phyloP scores from a whole-genome alignment of 306 rosid genomes.

The Prosopis cineraria region DNA sequence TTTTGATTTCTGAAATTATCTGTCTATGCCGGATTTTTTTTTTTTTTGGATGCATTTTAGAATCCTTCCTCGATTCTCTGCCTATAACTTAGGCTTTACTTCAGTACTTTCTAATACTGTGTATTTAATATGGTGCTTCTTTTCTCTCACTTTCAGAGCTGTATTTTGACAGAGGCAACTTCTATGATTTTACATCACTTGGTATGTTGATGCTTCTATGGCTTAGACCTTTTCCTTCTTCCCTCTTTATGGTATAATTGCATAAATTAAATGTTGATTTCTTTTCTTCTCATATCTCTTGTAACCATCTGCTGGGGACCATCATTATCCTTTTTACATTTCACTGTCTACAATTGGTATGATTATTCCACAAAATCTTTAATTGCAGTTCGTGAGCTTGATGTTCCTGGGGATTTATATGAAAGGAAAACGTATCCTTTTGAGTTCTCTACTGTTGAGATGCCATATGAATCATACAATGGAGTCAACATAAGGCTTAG shows the following conservation, averaged over 20 bases:
- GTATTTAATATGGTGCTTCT: not conserved
- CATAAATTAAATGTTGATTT: not conserved
- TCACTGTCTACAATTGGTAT: conserved; percentile 4
- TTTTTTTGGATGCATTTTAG: not conserved
- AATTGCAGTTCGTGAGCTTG: conserved; percentile 50
- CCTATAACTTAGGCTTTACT: not conserved
- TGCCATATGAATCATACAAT: conserved; percentile 49
- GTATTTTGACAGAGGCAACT: conserved; percentile 44
- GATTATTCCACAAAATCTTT: not conserved
- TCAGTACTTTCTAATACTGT: not conserved
- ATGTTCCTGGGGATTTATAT: conserved; percentile 46
- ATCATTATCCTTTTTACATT: conserved; percentile 2
- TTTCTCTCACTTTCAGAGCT: conserved; percentile 29
- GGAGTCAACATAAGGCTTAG: conserved; percentile 52
- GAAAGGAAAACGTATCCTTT: conserved; percentile 46
- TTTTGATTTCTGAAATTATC: not conserved
- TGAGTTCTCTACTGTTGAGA: conserved; percentile 48
- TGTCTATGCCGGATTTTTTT: not conserved
- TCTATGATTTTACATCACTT: conserved; percentile 46
- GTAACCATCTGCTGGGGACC: conserved; percentile 7
- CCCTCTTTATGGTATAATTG: not conserved
- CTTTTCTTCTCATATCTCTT: not conserved
- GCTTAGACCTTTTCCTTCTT: not conserved
- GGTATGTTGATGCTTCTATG: conserved; percentile 28
- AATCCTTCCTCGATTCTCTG: not conserved